A percentile compares a stretch with the other conserved stretches of the same genome.
These are phyloP conservation scores for Capronia coronata DNA, from an alignment of 2,329 filamentous ascomycete species.

Conservation along the genomic window DNA sequence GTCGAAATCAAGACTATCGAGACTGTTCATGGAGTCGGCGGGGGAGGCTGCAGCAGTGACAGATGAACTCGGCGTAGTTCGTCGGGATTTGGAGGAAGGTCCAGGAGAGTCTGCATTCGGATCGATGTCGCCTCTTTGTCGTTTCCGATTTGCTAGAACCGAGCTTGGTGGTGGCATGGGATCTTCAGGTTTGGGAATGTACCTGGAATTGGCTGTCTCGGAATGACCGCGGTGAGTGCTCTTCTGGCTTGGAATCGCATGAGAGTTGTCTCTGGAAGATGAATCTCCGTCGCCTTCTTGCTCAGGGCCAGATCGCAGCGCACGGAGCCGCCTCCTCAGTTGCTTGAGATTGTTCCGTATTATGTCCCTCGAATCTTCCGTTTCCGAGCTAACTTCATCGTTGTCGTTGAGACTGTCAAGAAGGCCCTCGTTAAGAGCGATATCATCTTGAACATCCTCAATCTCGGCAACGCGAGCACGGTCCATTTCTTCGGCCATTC, in stretches of 20 bases:
- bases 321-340: conserved; percentile 10
- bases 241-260: background rate
- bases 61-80: conserved; percentile 21
- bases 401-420: conserved; percentile 17
- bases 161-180: conserved; percentile 5
- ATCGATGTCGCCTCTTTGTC: conserved; percentile 17
- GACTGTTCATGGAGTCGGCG: conserved; percentile 9
- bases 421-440: conserved; percentile 21
- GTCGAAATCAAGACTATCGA: conserved; percentile 22
- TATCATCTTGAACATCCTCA: conserved; percentile 22
- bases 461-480: conserved; percentile 8
- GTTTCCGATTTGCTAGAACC: conserved; percentile 21
- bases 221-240: conserved; percentile 1
- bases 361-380: conserved; percentile 7
- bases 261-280: background rate
- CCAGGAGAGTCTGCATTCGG: conserved; percentile 5
- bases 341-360: conserved; percentile 12
- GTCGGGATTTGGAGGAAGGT: conserved; percentile 25
- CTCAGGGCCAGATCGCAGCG: conserved; percentile 1
- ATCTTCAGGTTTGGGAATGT: background rate
- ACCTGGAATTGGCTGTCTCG: background rate
- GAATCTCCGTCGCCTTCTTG: background rate
- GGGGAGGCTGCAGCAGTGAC: conserved; percentile 15
- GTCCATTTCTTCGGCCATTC: conserved; percentile 15
- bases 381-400: conserved; percentile 8